These are phyloP conservation scores for Microstegium vimineum DNA, from an alignment of 176 grass and related monocot genomes.

Conservation along the genomic window DNA sequence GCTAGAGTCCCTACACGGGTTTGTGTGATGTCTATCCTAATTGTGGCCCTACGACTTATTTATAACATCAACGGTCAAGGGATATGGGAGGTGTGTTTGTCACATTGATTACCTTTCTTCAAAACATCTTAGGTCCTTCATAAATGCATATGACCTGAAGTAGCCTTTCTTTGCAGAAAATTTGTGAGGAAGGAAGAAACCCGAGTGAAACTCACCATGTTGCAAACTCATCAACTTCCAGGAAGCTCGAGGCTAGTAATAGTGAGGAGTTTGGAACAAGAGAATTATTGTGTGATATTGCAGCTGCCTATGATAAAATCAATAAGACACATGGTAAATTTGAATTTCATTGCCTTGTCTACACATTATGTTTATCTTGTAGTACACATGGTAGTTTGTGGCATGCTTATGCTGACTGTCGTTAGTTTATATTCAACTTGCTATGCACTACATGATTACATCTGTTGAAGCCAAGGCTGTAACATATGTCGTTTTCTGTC, in stretches of 20 bases:
- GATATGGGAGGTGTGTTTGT: conserved; percentile 69
- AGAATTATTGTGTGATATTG: conserved; percentile 61
- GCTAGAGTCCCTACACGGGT: conserved; percentile 64
- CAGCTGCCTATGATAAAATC: conserved; percentile 58
- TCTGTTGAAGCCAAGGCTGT: neutral
- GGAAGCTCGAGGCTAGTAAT: neutral
- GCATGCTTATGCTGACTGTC: conserved; percentile 7
- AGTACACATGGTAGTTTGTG: neutral
- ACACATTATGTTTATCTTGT: neutral
- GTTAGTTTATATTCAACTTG: neutral
- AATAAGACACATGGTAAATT: conserved; percentile 58
- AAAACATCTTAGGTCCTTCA: neutral
- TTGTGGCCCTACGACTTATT: conserved; percentile 64
- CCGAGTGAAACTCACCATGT: conserved; percentile 8
- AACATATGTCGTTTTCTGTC: neutral
- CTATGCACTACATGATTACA: neutral
- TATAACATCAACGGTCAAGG: conserved; percentile 80
- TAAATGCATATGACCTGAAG: conserved; percentile 23
- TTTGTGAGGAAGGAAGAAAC: conserved; percentile 28
- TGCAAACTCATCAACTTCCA: neutral
- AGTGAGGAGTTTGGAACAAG: conserved; percentile 34
- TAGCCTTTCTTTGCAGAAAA: conserved; percentile 29
- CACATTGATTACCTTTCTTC: neutral
- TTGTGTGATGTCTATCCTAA: conserved; percentile 78
- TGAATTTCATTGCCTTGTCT: conserved; percentile 18